A percentile compares a stretch with the other conserved stretches of the same genome.
phyloP scores from a whole-genome alignment of 345 rosid genomes.

The Erucastrum elatum region DNA sequence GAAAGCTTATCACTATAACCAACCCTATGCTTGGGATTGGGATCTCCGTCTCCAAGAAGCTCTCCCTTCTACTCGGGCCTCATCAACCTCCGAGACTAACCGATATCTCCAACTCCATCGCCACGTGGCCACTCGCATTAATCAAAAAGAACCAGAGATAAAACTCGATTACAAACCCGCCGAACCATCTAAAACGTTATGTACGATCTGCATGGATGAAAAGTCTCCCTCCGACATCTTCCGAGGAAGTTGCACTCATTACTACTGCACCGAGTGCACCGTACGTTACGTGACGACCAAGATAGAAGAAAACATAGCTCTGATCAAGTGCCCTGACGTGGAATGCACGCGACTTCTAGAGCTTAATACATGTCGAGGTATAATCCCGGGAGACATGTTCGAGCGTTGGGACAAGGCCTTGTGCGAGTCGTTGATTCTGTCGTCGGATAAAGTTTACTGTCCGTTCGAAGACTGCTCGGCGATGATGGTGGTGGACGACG shows the following conservation, averaged over 20 bases:
- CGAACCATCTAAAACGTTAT: neutral
- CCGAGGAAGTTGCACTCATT: neutral
- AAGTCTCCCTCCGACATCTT: neutral
- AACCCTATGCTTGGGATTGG: neutral
- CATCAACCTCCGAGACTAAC: neutral
- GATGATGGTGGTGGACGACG: neutral
- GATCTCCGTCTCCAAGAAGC: neutral
- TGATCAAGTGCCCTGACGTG: neutral
- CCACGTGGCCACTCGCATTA: neutral
- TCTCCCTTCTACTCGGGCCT: neutral
- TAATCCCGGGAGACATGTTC: neutral
- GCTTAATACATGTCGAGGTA: neutral
- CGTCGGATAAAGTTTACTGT: neutral
- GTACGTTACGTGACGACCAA: neutral
- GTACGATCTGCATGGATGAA: neutral
- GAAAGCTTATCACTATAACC: neutral
- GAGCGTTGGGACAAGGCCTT: conserved; percentile 3
- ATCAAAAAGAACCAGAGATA: neutral
- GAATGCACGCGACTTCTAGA: neutral
- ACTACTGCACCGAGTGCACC: neutral
- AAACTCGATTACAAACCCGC: neutral
- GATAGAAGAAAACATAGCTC: neutral
- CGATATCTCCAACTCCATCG: neutral
- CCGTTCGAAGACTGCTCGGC: neutral
- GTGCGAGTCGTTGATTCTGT: neutral